phyloP scores from a whole-genome alignment of 2,329 filamentous ascomycete species.

The Stemphylium lycopersici region DNA sequence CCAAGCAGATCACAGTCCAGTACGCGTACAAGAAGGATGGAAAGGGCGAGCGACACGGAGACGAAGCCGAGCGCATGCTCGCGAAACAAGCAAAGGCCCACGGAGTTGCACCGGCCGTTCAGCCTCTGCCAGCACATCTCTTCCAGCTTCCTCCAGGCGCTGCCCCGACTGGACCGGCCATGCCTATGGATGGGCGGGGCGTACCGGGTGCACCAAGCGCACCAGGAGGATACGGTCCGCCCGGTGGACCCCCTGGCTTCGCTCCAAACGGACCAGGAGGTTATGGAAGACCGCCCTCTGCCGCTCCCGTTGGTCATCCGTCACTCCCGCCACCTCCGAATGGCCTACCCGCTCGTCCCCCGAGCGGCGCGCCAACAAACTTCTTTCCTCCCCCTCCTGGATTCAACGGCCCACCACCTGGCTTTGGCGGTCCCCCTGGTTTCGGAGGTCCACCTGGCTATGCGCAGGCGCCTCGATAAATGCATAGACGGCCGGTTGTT shows the following conservation, averaged over 20 bases:
- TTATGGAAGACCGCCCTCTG: slow-evolving; percentile 32
- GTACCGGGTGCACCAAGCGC: slow-evolving; percentile 48
- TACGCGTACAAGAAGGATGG: slow-evolving; percentile 99
- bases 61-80: slow-evolving; percentile 89
- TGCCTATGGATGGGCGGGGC: slow-evolving; percentile 46
- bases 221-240: slow-evolving; percentile 45
- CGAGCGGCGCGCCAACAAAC: slow-evolving; percentile 64
- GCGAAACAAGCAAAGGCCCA: slow-evolving; percentile 93
- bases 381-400: slow-evolving; percentile 37
- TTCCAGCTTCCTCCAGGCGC: slow-evolving; percentile 53
- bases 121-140: slow-evolving; percentile 76
- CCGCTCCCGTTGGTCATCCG: slow-evolving; percentile 36
- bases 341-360: slow-evolving; percentile 71
- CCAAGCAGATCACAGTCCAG: slow-evolving; percentile 94
- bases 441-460: slow-evolving; percentile 22
- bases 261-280: slow-evolving; percentile 17
- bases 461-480: slow-evolving; percentile 16
- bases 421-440: slow-evolving; percentile 30
- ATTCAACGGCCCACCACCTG: slow-evolving; percentile 28
- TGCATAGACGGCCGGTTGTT: background rate
- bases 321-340: slow-evolving; percentile 66
- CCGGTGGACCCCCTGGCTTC: slow-evolving; percentile 50
- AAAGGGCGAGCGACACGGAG: slow-evolving; percentile 94
- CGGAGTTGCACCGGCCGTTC: slow-evolving; percentile 83
- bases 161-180: slow-evolving; percentile 41